Percentiles rank a stretch among this genome's conserved stretches.
Conservation (phyloP, 768 basidiomycete species). For the Suillus decipiens region DNA sequence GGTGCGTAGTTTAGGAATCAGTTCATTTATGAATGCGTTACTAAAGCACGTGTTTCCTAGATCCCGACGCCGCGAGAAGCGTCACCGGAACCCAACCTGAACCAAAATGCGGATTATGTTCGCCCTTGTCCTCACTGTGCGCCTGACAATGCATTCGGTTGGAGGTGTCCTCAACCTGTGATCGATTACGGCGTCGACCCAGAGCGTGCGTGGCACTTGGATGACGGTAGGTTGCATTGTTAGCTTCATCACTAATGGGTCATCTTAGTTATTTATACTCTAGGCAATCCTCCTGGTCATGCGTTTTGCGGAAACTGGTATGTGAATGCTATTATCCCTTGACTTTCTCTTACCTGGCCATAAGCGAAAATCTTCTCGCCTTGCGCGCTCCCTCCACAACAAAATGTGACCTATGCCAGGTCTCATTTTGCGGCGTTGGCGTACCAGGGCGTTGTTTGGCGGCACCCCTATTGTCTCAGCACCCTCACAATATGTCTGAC, state of each 20-base stretch:
- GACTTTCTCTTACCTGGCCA: constrained; percentile 2
- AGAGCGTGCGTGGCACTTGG: constrained; percentile 75
- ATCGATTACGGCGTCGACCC: constrained; percentile 67
- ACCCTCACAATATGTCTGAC: constrained; percentile 69
- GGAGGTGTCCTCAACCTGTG: constrained; percentile 81
- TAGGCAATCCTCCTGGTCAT: constrained; percentile 65
- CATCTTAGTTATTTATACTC: neutral
- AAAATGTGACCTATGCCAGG: constrained; percentile 81
- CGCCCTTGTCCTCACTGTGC: constrained; percentile 82
- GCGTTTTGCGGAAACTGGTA: constrained; percentile 83
- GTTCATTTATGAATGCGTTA: neutral
- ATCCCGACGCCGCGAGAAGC: constrained; percentile 74
- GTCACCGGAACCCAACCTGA: constrained; percentile 75
- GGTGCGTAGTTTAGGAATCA: constrained; percentile 41
- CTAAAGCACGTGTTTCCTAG: constrained; percentile 35
- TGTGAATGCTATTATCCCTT: constrained; percentile 16
- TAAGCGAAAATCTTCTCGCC: constrained; percentile 75
- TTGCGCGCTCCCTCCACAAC: constrained; percentile 74
- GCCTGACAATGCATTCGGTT: constrained; percentile 70
- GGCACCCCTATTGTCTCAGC: constrained; percentile 53
- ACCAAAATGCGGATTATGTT: constrained; percentile 62
- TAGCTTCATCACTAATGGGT: neutral
- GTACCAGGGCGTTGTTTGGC: constrained; percentile 76
- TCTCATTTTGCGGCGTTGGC: constrained; percentile 81
- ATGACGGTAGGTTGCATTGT: constrained; percentile 52